These are phyloP conservation scores for Diplosphaera chodatii DNA, from an alignment of 139 green algal species.

Conservation along the genomic window DNA sequence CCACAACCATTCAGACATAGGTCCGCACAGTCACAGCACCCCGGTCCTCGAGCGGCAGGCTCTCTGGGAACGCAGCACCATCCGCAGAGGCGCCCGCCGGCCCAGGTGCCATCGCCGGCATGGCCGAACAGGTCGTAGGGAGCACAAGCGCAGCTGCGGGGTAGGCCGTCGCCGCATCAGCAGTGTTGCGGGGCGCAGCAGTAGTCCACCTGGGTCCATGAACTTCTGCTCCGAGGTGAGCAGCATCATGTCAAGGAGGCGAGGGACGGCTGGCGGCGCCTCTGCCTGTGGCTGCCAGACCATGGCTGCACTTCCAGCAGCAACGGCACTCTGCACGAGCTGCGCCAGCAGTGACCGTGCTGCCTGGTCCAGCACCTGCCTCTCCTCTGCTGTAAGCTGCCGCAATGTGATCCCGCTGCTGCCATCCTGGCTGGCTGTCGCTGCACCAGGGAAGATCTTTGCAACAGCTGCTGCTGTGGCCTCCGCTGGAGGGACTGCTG, in stretches of 20 bases:
- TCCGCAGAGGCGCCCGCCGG: no score
- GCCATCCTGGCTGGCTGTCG: background rate
- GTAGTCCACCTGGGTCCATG: background rate
- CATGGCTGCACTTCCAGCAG: background rate
- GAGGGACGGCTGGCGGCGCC: background rate
- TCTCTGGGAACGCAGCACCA: no score
- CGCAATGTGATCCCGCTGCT: background rate
- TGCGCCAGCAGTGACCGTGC: background rate
- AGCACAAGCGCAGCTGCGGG: no score
- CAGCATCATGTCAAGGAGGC: constrained; percentile 2
- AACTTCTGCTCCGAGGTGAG: background rate
- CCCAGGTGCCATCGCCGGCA: no score
- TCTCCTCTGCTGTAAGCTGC: background rate
- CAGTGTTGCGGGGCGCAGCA: no score
- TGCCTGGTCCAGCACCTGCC: background rate
- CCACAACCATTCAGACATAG: no score
- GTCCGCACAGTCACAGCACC: no score
- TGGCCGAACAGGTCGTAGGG: no score
- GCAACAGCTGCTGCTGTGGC: background rate
- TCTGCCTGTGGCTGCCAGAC: background rate
- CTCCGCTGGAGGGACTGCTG: background rate
- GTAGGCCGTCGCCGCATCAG: background rate
- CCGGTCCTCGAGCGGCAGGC: no score
- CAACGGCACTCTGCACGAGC: background rate
- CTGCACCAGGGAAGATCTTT: background rate